A percentile compares a stretch with the other conserved stretches of the same genome.
Evolutionary conservation across 108 stramenopile species (phyloP).

Genomic region (Asterionellopsis glacialis): DNA sequence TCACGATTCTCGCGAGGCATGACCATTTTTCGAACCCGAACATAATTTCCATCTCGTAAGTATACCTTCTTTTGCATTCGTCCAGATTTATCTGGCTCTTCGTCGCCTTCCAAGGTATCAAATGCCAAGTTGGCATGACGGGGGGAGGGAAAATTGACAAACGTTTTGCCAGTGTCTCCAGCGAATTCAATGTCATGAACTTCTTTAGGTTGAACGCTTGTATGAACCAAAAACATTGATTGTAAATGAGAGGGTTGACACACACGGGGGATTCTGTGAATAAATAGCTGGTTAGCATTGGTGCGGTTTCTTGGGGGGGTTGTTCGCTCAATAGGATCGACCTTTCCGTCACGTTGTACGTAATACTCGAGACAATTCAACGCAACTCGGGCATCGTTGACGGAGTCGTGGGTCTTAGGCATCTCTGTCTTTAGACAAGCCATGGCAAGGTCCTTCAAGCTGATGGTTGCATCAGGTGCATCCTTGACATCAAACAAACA

Average conservation of each 20-base stretch:
- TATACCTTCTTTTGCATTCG: slow-evolving; percentile 84
- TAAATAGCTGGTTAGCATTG: slow-evolving; percentile 45
- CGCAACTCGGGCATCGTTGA: slow-evolving; percentile 80
- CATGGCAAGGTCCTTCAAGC: slow-evolving; percentile 68
- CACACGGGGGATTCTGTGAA: slow-evolving; percentile 72
- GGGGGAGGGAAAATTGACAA: slow-evolving; percentile 50
- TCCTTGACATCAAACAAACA: slow-evolving; percentile 69
- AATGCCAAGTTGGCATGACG: slow-evolving; percentile 76
- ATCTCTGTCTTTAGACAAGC: slow-evolving; percentile 61
- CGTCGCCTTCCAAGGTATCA: slow-evolving; percentile 49
- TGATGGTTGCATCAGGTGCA: slow-evolving; percentile 35
- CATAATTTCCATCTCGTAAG: slow-evolving; percentile 60
- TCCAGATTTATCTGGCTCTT: slow-evolving; percentile 70
- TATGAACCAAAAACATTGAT: slow-evolving; percentile 69
- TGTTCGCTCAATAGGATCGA: slow-evolving; percentile 52
- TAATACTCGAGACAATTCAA: slow-evolving; percentile 50
- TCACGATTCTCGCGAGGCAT: not conserved
- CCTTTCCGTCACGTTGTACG: slow-evolving; percentile 40
- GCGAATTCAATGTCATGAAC: slow-evolving; percentile 60
- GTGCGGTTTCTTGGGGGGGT: not conserved
- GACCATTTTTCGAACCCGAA: slow-evolving; percentile 81
- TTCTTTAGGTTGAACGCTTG: slow-evolving; percentile 46
- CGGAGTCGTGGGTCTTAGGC: slow-evolving; percentile 83
- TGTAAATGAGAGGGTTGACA: slow-evolving; percentile 42
- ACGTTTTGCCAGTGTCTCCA: slow-evolving; percentile 63